Percentiles rank a stretch among this genome's conserved stretches.
These are phyloP conservation scores for Ustilago loliicola DNA, from an alignment of 1,284 basidiomycete genomes.

Conservation along the genomic window DNA sequence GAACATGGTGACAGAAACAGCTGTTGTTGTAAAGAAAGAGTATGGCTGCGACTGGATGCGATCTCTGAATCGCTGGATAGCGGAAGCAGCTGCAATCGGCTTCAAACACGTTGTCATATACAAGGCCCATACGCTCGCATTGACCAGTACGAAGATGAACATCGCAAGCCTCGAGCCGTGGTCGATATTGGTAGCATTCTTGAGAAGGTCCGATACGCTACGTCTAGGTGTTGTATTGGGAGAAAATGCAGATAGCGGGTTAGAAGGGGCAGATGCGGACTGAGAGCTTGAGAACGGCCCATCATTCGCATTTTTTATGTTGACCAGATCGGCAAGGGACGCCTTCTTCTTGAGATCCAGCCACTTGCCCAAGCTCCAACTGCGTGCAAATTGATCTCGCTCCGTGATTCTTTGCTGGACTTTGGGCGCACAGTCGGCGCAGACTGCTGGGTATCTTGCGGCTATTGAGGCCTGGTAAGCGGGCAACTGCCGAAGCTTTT, in stretches of 20 bases:
- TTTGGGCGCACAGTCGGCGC: constrained; percentile 40
- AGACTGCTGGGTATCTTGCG: constrained; percentile 56
- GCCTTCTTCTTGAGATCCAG: constrained; percentile 42
- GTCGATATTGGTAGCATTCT: not conserved
- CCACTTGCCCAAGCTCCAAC: constrained; percentile 54
- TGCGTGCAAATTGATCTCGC: constrained; percentile 46
- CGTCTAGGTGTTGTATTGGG: not conserved
- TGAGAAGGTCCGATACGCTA: too few species aligned
- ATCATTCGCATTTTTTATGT: not conserved
- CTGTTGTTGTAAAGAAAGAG: constrained; percentile 6
- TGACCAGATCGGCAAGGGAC: not conserved
- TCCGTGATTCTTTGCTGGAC: constrained; percentile 41
- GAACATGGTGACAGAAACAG: not conserved
- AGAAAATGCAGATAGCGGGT: not conserved
- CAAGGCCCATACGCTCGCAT: constrained; percentile 8
- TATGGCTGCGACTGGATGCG: not conserved
- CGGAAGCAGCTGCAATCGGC: not conserved
- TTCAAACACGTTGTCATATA: constrained; percentile 8
- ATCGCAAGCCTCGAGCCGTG: constrained; percentile 6
- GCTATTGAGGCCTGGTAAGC: constrained; percentile 55
- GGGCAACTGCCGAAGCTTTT: constrained; percentile 33
- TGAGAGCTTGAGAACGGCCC: not conserved
- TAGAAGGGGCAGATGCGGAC: not conserved
- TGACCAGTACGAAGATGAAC: constrained; percentile 16
- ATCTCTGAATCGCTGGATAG: not conserved